Conservation (phyloP, 495 filamentous ascomycete genomes). For the Thermothielavioides terrestris region DNA sequence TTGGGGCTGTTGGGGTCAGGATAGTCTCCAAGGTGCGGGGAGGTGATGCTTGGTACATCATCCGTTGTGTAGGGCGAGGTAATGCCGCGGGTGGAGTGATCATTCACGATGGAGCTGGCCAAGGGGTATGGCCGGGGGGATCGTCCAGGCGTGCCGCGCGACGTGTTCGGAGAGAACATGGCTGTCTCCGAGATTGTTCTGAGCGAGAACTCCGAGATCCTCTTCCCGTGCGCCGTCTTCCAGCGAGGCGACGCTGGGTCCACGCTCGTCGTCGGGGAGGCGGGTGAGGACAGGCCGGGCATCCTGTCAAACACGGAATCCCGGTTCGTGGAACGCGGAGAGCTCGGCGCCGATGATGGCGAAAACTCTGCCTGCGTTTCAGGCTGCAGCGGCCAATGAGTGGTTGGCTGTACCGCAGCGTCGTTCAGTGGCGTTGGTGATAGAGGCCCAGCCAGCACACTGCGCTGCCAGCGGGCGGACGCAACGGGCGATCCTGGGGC, state of each 20-base stretch:
- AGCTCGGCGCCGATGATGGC: slow-evolving; percentile 68
- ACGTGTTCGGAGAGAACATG: slow-evolving; percentile 16
- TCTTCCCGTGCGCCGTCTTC: slow-evolving; percentile 42
- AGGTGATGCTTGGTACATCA: slow-evolving; percentile 11
- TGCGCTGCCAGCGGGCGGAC: slow-evolving; percentile 15
- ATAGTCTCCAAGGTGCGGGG: not conserved
- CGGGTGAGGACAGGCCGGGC: slow-evolving; percentile 54
- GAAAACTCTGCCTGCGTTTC: slow-evolving; percentile 51
- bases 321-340: slow-evolving; percentile 65
- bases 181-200: slow-evolving; percentile 34
- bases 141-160: not conserved
- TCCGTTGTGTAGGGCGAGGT: slow-evolving; percentile 15
- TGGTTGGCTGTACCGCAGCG: slow-evolving; percentile 44
- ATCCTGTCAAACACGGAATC: slow-evolving; percentile 71
- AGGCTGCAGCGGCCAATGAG: slow-evolving; percentile 60
- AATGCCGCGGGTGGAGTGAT: not conserved
- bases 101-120: slow-evolving; percentile 3
- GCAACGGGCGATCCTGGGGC: slow-evolving; percentile 19
- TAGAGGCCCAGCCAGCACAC: not conserved
- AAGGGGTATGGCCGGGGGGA: slow-evolving; percentile 8
- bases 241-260: slow-evolving; percentile 51
- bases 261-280: slow-evolving; percentile 62
- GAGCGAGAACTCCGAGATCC: slow-evolving; percentile 45
- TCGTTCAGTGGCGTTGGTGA: slow-evolving; percentile 28
- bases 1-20: slow-evolving; percentile 3